Conservation (phyloP, 179 eudicot species). For the Beta lomatogona region DNA sequence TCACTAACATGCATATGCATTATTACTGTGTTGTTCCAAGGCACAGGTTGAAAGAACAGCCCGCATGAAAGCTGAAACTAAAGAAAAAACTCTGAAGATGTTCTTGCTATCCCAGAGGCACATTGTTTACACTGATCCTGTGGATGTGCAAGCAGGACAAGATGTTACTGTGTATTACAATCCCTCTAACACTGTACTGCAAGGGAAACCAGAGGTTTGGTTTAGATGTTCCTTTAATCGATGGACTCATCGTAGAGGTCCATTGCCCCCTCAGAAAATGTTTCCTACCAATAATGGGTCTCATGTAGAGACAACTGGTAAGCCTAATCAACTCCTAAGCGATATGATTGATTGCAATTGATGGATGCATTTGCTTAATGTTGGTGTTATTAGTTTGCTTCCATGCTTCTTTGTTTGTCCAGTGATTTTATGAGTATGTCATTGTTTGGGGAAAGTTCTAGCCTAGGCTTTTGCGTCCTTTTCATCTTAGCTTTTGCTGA, state of each 20-base stretch:
- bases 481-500: background rate
- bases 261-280: slow-evolving; percentile 89
- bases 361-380: slow-evolving; percentile 9
- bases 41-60: slow-evolving; percentile 81
- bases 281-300: slow-evolving; percentile 68
- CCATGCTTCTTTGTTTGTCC: slow-evolving; percentile 1
- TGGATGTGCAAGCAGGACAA: slow-evolving; percentile 81
- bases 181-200: slow-evolving; percentile 78
- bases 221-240: slow-evolving; percentile 94
- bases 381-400: background rate
- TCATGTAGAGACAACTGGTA: slow-evolving; percentile 80
- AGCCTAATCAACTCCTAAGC: slow-evolving; percentile 23
- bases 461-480: background rate
- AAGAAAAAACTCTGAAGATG: slow-evolving; percentile 70
- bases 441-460: background rate
- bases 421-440: background rate
- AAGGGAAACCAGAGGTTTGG: slow-evolving; percentile 94
- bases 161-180: slow-evolving; percentile 80
- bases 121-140: slow-evolving; percentile 91
- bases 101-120: slow-evolving; percentile 93
- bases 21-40: slow-evolving; percentile 14
- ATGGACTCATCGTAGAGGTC: slow-evolving; percentile 91
- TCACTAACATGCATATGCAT: background rate
- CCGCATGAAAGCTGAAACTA: slow-evolving; percentile 75
- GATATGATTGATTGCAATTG: background rate